Evolutionary conservation across 2,329 filamentous ascomycete genomes (phyloP), one percentile per base, ranked within the genome.

Genomic region (Raffaelea ambrosiae): DNA sequence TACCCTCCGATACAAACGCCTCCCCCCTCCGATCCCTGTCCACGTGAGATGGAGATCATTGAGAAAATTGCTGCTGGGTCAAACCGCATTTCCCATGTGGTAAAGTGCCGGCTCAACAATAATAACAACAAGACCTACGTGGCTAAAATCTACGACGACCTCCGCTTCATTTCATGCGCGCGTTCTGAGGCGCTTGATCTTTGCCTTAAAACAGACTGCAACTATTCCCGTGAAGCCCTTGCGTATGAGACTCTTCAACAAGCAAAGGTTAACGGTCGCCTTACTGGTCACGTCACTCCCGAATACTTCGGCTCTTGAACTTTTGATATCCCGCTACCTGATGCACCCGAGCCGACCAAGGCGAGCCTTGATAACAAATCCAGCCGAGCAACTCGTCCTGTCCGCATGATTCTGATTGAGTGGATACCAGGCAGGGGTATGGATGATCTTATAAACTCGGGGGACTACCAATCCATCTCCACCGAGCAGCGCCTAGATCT

Each of bases 231-330:
- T 16, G 45, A 52, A 31, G 38, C 74, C 11, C 68, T 73, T 10
- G 86, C 87, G 0, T 95, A 93, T 63, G 70, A 78, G 8, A 66
- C 79, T 0, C 73, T 95, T 20, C 78, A 76, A 48, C 72, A 77
- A 51, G 84, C 84, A 0, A 78, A 84, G 55, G 73, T 73, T 20
- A 29, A 29, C 7, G 26, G 13, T 7, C 7, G 26, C 26, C 13
- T 13, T 29, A 26, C 40, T 3, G 26, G 13, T 7, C 7, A 13
- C 26, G 7, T 13, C 13, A 26, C 40, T 3, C 50, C 47, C 3
- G 23, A 16, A 11, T 52, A 52, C 45, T 45, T 43, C 16, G 50
- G 50, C n/a, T 48, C 48, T 19, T 49, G 47, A 42, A 48, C 47
- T 8, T 52, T 49, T 38, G 40, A 48, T 19, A 38, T 52, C n/a